phyloP scores from a whole-genome alignment of 768 basidiomycete genomes.

The Naganishia onofrii region DNA sequence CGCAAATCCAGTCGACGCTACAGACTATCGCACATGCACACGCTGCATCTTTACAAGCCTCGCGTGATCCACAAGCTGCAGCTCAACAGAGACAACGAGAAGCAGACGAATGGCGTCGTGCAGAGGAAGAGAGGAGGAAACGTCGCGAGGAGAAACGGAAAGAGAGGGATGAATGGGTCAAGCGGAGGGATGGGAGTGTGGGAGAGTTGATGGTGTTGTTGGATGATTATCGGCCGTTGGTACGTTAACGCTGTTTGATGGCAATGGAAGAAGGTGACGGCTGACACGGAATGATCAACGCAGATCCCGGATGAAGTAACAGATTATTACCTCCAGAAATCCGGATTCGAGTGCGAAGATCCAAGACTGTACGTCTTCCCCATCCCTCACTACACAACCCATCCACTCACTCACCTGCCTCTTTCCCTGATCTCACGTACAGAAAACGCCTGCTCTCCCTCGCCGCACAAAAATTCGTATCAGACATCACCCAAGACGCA shows the following conservation, averaged over 20 bases:
- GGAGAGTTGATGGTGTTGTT: constrained; percentile 94
- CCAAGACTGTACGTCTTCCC: constrained; percentile 69
- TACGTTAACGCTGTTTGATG: constrained; percentile 53
- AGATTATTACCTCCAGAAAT: constrained; percentile 91
- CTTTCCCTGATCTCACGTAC: neutral
- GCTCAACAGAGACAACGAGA: constrained; percentile 3
- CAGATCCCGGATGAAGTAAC: constrained; percentile 98
- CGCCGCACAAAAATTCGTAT: constrained; percentile 95
- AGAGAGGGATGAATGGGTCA: constrained; percentile 46
- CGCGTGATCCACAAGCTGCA: neutral
- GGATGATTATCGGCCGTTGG: constrained; percentile 93
- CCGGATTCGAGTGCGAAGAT: constrained; percentile 94
- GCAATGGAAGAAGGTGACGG: neutral
- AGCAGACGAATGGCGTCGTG: neutral
- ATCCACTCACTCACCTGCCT: constrained; percentile 15
- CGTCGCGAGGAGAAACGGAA: constrained; percentile 18
- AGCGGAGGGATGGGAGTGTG: constrained; percentile 80
- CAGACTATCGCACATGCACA: constrained; percentile 20
- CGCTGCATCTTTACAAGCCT: constrained; percentile 9
- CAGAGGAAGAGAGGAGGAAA: neutral
- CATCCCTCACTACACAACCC: neutral
- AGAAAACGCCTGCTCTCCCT: constrained; percentile 92
- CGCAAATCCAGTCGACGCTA: neutral
- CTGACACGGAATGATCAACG: neutral
- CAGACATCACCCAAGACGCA: constrained; percentile 92